phyloP scores from a whole-genome alignment of 2,329 filamentous ascomycete species.

The Tolypocladium tundrense region DNA sequence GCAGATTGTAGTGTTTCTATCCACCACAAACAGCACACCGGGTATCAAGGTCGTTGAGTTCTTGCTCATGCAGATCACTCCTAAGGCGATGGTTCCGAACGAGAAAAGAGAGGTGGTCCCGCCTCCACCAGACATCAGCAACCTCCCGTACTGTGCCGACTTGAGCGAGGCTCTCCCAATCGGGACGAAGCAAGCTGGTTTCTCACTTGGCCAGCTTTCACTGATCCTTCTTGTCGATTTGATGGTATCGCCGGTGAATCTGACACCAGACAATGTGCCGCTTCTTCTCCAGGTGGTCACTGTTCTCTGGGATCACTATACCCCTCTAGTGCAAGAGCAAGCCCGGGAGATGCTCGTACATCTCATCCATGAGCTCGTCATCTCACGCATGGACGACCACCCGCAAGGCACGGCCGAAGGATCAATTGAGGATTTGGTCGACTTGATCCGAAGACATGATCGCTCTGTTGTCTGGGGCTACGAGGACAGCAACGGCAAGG shows the following conservation, averaged over 20 bases:
- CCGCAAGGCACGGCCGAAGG: conserved; percentile 52
- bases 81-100: conserved; percentile 93
- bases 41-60: conserved; percentile 93
- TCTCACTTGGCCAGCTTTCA: conserved; percentile 86
- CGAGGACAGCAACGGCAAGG: conserved; percentile 79
- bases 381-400: conserved; percentile 64
- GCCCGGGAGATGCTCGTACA: conserved; percentile 97
- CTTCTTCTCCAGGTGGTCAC: conserved; percentile 83
- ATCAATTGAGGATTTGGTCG: conserved; percentile 78
- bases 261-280: conserved; percentile 70
- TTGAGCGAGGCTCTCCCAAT: conserved; percentile 68
- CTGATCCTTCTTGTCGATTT: conserved; percentile 90
- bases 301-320: conserved; percentile 97
- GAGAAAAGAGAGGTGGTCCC: conserved; percentile 64
- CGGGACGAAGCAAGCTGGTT: conserved; percentile 83
- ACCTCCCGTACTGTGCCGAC: conserved; percentile 84
- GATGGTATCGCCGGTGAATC: conserved; percentile 82
- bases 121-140: conserved; percentile 61
- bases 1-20: conserved; percentile 93
- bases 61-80: conserved; percentile 78
- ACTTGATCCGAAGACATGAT: conserved; percentile 77
- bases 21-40: conserved; percentile 61
- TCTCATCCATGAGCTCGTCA: conserved; percentile 89
- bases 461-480: conserved; percentile 85
- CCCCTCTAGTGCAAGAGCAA: conserved; percentile 87